phyloP scores from a whole-genome alignment of 2,329 filamentous ascomycete genomes.

The Fusarium odoratissimum region DNA sequence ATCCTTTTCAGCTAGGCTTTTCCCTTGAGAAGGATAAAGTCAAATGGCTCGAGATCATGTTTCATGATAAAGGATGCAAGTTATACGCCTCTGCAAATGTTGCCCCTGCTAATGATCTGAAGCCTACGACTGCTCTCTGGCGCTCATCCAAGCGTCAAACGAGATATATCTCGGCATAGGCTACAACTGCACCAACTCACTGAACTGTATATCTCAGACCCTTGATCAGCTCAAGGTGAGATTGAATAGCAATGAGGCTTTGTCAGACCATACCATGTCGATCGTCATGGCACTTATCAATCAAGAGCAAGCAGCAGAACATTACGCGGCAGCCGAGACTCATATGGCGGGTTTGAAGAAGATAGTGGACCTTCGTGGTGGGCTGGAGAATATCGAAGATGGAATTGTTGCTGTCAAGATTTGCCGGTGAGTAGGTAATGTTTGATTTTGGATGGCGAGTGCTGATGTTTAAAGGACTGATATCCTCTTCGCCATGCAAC shows the following conservation, averaged over 20 bases:
- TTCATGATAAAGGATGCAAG: background rate
- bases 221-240: background rate
- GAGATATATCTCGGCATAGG: constrained; percentile 13
- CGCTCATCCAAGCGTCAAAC: constrained; percentile 6
- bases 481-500: constrained; percentile 8
- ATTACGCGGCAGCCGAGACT: background rate
- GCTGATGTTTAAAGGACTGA: background rate
- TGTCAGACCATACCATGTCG: background rate
- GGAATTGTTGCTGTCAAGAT: background rate
- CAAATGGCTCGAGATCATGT: constrained; percentile 19
- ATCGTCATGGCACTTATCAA: constrained; percentile 3
- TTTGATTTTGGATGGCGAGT: background rate
- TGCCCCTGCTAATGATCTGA: rapidly evolving
- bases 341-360: constrained; percentile 1
- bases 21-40: background rate
- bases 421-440: background rate
- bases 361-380: constrained; percentile 7
- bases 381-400: background rate
- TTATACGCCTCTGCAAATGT: rapidly evolving
- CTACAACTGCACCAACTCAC: background rate
- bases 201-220: constrained; percentile 7
- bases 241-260: background rate
- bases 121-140: constrained; percentile 7
- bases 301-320: background rate
- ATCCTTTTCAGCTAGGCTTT: constrained; percentile 9